These are phyloP conservation scores for Lentinula sp. DNA, from an alignment of 768 basidiomycete genomes.

Conservation along the genomic window DNA sequence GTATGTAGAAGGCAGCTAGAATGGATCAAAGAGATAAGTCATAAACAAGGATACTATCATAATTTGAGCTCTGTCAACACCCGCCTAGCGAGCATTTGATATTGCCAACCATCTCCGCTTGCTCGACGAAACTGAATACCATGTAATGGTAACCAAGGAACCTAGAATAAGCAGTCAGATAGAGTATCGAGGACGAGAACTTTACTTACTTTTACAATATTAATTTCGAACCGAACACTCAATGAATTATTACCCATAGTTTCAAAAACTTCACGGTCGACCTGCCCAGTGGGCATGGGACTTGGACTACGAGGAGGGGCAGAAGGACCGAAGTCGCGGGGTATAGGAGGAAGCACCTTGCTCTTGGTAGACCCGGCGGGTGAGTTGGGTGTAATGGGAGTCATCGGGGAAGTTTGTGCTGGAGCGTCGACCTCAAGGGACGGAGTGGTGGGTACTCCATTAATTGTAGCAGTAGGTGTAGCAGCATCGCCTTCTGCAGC, in stretches of 20 bases:
- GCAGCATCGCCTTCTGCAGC: slow-evolving; percentile 14
- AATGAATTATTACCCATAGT: slow-evolving; percentile 69
- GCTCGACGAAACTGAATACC: slow-evolving; percentile 93
- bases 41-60: slow-evolving; percentile 29
- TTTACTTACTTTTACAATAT: slow-evolving; percentile 83
- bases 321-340: slow-evolving; percentile 52
- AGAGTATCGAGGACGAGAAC: neutral
- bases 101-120: slow-evolving; percentile 93
- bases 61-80: slow-evolving; percentile 86
- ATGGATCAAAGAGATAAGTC: neutral
- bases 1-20: neutral
- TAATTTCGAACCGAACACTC: slow-evolving; percentile 94
- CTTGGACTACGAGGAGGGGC: slow-evolving; percentile 38
- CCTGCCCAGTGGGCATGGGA: slow-evolving; percentile 60
- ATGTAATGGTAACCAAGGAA: slow-evolving; percentile 88
- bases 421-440: slow-evolving; percentile 24
- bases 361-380: slow-evolving; percentile 36
- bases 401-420: slow-evolving; percentile 8
- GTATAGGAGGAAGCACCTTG: slow-evolving; percentile 75
- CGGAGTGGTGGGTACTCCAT: slow-evolving; percentile 19
- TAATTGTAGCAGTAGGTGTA: slow-evolving; percentile 12
- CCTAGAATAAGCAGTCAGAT: slow-evolving; percentile 37
- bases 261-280: slow-evolving; percentile 66
- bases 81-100: slow-evolving; percentile 89
- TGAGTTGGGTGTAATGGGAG: slow-evolving; percentile 13